These are phyloP conservation scores for Hibiscus mutabilis DNA, from an alignment of 345 rosid genomes.

Conservation along the genomic window DNA sequence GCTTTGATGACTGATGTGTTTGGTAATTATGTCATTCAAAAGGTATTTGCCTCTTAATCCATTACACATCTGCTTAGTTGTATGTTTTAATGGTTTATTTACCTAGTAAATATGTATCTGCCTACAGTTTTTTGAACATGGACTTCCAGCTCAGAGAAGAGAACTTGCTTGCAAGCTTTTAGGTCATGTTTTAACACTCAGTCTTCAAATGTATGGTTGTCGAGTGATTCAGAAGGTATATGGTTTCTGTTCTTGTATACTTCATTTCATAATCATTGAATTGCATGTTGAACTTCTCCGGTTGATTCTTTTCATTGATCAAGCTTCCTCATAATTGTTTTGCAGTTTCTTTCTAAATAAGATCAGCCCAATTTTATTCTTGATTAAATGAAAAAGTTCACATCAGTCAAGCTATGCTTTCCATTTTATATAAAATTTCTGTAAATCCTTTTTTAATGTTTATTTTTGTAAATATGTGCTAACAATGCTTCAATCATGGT, in stretches of 20 bases:
- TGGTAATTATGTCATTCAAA: conserved; percentile 65
- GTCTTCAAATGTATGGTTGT: conserved; percentile 70
- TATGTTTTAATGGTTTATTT: neutral
- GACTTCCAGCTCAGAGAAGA: conserved; percentile 48
- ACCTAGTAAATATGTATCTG: neutral
- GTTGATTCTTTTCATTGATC: neutral
- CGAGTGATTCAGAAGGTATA: conserved; percentile 59
- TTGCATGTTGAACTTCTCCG: conserved; percentile 1
- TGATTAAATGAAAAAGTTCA: neutral
- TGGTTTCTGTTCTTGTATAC: neutral
- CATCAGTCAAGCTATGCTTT: neutral
- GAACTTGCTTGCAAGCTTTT: conserved; percentile 46
- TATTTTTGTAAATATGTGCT: neutral
- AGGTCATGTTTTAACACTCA: conserved; percentile 47
- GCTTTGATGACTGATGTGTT: conserved; percentile 69
- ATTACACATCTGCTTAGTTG: conserved; percentile 3
- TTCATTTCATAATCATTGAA: neutral
- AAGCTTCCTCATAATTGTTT: neutral
- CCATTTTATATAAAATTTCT: neutral
- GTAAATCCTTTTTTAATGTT: neutral
- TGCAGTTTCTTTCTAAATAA: neutral
- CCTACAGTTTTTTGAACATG: conserved; percentile 61
- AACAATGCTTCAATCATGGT: neutral
- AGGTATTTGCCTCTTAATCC: conserved; percentile 29
- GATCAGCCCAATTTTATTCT: neutral